Evolutionary conservation across 345 rosid genomes (phyloP), one percentile per base, ranked within the genome.

Genomic region (Cochlearia excelsa): DNA sequence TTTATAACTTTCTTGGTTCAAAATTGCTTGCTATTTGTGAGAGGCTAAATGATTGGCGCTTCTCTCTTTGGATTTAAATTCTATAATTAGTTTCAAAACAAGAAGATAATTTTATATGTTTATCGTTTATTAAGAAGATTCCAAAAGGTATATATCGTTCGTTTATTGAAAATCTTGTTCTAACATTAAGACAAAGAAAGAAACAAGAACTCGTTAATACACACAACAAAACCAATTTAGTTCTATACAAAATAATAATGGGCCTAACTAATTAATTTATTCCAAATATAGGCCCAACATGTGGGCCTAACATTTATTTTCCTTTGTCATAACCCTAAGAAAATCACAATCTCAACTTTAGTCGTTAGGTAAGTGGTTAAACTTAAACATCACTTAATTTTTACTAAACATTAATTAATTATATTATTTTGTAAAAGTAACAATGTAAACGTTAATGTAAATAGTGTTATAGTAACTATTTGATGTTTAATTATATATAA

Each of bases 21-120:
- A 56, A 69, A 42, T 71, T 52, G 35, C 49, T 71, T 71, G 61
- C 75, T 64, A 64, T 50, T 71, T 71, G 56, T 49, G 65, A 58
- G 55, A 46, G 61, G 61, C 16, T 48, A 63, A 64, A 46, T 46
- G 70, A 16, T 27, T 70, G 70, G 43, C 55, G 44, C 65, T 63
- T 62, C 53, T 62, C 33, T 33, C 6, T 49, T 56, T 1, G 4
- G 27, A 5, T 33, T 57, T 57, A 7, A 51, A 51, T 63, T 62
- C 74, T 57, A 70, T 57, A 56, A 57, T 57, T 70, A 57, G 70
- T 27, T 31, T 6, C 0, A 16, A 16, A 16, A 16, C 23, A 16
- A 16, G 23, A 16, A 16, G 23, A 16, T 16, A 16, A 16, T 16
- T 16, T 16, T 16, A 16, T 16, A 16, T 16, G 23, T 16, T 16